Evolutionary conservation across 352 stramenopile species (phyloP), one percentile per base, ranked within the genome.

Genomic region (Globisporangium canariense): DNA sequence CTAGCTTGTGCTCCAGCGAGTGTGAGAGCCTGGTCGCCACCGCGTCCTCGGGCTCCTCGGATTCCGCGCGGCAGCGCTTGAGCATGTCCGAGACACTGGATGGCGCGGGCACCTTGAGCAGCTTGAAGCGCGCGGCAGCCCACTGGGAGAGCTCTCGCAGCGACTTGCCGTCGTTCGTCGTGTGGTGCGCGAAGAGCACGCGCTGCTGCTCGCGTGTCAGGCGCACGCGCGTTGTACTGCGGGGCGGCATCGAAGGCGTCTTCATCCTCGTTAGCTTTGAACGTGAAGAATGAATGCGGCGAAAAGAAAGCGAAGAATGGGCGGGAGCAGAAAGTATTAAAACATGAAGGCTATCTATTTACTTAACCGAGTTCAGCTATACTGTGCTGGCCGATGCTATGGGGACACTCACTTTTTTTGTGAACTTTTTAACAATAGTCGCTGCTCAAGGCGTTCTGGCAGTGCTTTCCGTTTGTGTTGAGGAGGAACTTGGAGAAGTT

Each of bases 71-170:
- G 25, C 50, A 56, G 3, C n/a, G 18, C 34, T 56, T 56, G 50
- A 56, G 50, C 18, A 56, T 56, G 25, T 32, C 6, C 50, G 50
- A 56, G 50, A 56, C 28, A 28, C 50, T 56, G 13, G 50, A 38
- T 2, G 20, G 25, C 14, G 50, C 14, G 6, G 50, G 50, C 14
- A 18, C 25, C 50, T 56, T 56, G 50, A 25, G 25, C 14, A 56
- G 28, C 28, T 36, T 18, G 28, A 56, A 56, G 50, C 50, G 50
- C 28, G n/a, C 6, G 14, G 28, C 50, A 7, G 14, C 16, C 28
- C 28, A 56, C 6, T 34, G 25, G 6, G 14, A 38, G 50, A 56
- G 28, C 25, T 56, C 14, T 6, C 25, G 50, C 14, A 56, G 50
- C 28, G 50, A 56, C 50, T 20, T 56, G 25, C 32, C 28, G 50